Conservation (phyloP, 2,329 filamentous ascomycete species). For the Monosporascus sp. region DNA sequence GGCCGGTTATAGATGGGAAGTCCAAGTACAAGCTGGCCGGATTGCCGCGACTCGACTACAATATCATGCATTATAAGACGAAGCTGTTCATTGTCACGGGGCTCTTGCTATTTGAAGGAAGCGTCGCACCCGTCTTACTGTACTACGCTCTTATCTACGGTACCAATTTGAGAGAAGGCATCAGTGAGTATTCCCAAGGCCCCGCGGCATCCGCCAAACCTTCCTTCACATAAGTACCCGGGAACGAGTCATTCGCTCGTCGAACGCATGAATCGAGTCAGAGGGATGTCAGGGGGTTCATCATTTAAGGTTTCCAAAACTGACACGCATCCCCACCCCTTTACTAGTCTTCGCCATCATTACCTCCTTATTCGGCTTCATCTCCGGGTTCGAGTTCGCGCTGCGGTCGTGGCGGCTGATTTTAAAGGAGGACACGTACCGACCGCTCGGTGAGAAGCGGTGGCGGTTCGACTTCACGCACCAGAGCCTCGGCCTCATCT, state of each 20-base stretch:
- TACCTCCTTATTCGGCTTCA: conserved; percentile 49
- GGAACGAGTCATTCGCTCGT: no score
- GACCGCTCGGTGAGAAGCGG: conserved; percentile 42
- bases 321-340: conserved; percentile 20
- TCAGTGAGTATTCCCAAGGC: conserved; percentile 20
- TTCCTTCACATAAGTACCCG: no score
- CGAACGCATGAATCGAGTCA: no score
- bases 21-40: conserved; percentile 15
- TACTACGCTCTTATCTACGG: conserved; percentile 45
- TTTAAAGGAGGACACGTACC: conserved; percentile 43
- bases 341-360: conserved; percentile 43
- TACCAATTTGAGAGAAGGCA: conserved; percentile 30
- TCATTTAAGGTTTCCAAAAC: no score
- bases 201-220: no score
- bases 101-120: conserved; percentile 42
- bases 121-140: conserved; percentile 45
- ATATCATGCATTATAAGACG: conserved; percentile 30
- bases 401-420: conserved; percentile 44
- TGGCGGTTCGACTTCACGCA: conserved; percentile 48
- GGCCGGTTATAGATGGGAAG: background rate
- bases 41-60: conserved; percentile 32
- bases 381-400: conserved; percentile 49
- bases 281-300: no score
- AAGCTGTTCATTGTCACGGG: conserved; percentile 42
- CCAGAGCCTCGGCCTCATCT: conserved; percentile 40